These are phyloP conservation scores for Candida ponderosae DNA, from an alignment of 805 yeast species.

Conservation along the genomic window DNA sequence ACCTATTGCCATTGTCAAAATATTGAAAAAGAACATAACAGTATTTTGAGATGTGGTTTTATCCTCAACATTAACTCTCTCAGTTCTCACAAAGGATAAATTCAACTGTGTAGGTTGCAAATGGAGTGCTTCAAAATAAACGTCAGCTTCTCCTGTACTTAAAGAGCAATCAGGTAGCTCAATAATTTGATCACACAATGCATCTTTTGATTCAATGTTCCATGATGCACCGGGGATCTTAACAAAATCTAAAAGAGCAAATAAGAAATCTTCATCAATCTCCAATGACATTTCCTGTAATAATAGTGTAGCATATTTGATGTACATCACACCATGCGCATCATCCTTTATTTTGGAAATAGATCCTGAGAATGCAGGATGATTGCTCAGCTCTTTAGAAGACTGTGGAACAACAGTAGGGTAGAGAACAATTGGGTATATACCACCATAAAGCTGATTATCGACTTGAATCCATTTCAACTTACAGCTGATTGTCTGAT, in stretches of 20 bases:
- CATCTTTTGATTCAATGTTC: slow-evolving; percentile 39
- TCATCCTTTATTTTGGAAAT: slow-evolving; percentile 81
- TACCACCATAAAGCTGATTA: slow-evolving; percentile 82
- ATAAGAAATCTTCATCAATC: slow-evolving; percentile 87
- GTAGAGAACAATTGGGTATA: slow-evolving; percentile 79
- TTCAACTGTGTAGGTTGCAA: slow-evolving; percentile 88
- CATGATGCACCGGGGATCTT: slow-evolving; percentile 80
- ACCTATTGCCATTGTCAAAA: slow-evolving; percentile 93
- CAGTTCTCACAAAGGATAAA: slow-evolving; percentile 86
- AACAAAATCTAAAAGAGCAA: slow-evolving; percentile 72
- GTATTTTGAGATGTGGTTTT: slow-evolving; percentile 55
- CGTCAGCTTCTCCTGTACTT: slow-evolving; percentile 52
- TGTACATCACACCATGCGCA: slow-evolving; percentile 80
- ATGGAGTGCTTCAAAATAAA: slow-evolving; percentile 88
- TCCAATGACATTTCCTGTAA: slow-evolving; percentile 90
- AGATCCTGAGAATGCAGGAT: slow-evolving; percentile 87
- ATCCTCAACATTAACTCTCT: slow-evolving; percentile 61
- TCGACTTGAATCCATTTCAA: slow-evolving; percentile 94
- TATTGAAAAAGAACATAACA: slow-evolving; percentile 69
- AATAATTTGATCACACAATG: slow-evolving; percentile 54
- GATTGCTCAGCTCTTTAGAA: slow-evolving; percentile 73
- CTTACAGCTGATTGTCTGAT: slow-evolving; percentile 72
- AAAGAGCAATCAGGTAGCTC: slow-evolving; percentile 64
- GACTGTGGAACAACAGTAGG: slow-evolving; percentile 88
- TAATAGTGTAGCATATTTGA: slow-evolving; percentile 85